These are phyloP conservation scores for Flaveria robusta DNA, from an alignment of 129 eudicot species.

Conservation along the genomic window DNA sequence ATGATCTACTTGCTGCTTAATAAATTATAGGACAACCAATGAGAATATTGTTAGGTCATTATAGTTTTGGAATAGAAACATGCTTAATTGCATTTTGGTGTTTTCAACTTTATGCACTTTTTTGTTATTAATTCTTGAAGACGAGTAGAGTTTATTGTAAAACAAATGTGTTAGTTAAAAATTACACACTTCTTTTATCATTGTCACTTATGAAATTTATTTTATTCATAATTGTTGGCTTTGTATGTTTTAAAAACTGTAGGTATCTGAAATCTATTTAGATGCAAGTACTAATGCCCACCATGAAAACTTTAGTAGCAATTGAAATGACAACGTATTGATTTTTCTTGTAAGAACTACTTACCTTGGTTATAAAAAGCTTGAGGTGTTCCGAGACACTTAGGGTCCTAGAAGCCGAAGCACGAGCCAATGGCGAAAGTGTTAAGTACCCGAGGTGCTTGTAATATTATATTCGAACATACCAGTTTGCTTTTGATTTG, in stretches of 20 bases:
- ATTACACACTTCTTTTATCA: conserved; percentile 8
- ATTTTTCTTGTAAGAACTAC: background rate
- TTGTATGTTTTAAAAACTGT: background rate
- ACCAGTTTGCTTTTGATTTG: too few relatives aligned
- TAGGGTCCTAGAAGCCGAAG: too few relatives aligned
- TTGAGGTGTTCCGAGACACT: background rate
- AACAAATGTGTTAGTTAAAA: conserved; percentile 30
- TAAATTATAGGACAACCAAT: conserved; percentile 24
- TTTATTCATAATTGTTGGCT: background rate
- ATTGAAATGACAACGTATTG: background rate
- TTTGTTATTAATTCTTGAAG: conserved; percentile 28
- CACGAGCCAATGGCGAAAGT: too few relatives aligned
- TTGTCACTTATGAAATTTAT: background rate
- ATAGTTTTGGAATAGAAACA: conserved; percentile 31
- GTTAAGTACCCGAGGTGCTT: too few relatives aligned
- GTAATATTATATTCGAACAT: too few relatives aligned
- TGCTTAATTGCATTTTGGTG: conserved; percentile 21
- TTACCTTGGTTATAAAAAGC: background rate
- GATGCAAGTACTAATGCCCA: background rate
- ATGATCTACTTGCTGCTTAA: conserved; percentile 91
- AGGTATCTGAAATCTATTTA: conserved; percentile 6
- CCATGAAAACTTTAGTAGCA: background rate
- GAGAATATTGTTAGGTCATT: conserved; percentile 22
- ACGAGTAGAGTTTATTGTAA: conserved; percentile 21
- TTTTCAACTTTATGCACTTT: conserved; percentile 20